phyloP scores from a whole-genome alignment of 495 filamentous ascomycete species.

The Penicillium roqueforti region DNA sequence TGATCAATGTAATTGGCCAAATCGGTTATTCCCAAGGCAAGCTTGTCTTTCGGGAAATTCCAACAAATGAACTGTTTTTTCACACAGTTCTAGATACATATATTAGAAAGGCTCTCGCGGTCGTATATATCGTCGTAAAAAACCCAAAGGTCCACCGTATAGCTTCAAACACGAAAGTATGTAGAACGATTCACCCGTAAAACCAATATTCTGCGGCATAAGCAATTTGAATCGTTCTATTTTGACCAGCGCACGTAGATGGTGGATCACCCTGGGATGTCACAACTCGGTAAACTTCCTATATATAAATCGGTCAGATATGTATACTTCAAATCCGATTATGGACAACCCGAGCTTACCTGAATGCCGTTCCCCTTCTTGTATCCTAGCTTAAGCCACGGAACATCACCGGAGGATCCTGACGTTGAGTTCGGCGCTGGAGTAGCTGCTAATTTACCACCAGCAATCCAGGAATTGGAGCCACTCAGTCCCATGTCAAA shows the following conservation, averaged over 20 bases:
- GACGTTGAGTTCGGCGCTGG: constrained; percentile 48
- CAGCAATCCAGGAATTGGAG: constrained; percentile 28
- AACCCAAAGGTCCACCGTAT: not conserved
- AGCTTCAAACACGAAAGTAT: not conserved
- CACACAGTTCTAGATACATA: not conserved
- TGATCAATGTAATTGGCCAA: constrained; percentile 1
- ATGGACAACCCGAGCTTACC: constrained; percentile 22
- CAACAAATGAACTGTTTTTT: not conserved
- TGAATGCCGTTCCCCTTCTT: constrained; percentile 43
- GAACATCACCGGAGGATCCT: constrained; percentile 47
- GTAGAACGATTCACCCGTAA: constrained; percentile 34
- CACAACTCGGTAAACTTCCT: constrained; percentile 61
- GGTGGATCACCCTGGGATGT: constrained; percentile 60
- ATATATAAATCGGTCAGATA: constrained; percentile 19
- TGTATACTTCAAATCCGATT: not conserved
- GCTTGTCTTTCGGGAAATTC: not conserved
- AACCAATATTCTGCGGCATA: constrained; percentile 75
- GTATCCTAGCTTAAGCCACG: constrained; percentile 56
- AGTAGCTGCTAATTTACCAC: constrained; percentile 44
- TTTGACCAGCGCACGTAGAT: constrained; percentile 40
- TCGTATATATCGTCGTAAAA: not conserved
- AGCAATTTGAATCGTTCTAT: constrained; percentile 45
- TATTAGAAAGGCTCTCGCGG: not conserved
- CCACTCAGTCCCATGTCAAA: constrained; percentile 55
- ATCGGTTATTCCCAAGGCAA: constrained; percentile 1